phyloP scores from a whole-genome alignment of 1,284 basidiomycete genomes.

The Fomitopsis pinicola region DNA sequence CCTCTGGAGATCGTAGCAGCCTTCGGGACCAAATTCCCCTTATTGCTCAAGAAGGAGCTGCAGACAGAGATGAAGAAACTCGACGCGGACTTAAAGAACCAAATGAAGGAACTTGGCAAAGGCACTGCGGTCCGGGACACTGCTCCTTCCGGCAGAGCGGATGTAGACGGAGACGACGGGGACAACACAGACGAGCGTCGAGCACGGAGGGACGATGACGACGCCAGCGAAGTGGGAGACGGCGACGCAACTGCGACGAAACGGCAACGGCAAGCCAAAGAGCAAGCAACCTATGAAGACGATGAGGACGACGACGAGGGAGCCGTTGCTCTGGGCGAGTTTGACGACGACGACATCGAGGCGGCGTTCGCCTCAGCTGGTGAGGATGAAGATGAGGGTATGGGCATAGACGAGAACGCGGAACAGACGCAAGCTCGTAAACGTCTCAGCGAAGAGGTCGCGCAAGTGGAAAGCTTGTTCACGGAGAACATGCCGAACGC shows the following conservation, averaged over 20 bases:
- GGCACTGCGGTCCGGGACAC: constrained; percentile 56
- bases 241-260: constrained; percentile 35
- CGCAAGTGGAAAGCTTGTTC: constrained; percentile 48
- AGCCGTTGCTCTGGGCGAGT: constrained; percentile 39
- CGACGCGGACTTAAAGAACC: constrained; percentile 76
- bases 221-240: constrained; percentile 30
- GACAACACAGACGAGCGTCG: constrained; percentile 67
- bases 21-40: constrained; percentile 78
- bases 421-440: constrained; percentile 18
- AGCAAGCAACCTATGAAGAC: constrained; percentile 53
- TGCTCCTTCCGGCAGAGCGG: constrained; percentile 37
- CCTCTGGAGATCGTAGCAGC: constrained; percentile 71
- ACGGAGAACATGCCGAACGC: constrained; percentile 51
- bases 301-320: constrained; percentile 55
- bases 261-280: constrained; percentile 42
- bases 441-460: constrained; percentile 37
- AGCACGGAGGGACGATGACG: constrained; percentile 40
- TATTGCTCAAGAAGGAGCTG: constrained; percentile 86
- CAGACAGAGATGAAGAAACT: constrained; percentile 84
- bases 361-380: constrained; percentile 56
- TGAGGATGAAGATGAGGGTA: constrained; percentile 15
- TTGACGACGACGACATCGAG: constrained; percentile 65
- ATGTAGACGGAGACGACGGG: constrained; percentile 43
- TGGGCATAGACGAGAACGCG: constrained; percentile 23
- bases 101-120: constrained; percentile 81